A percentile compares a stretch with the other conserved stretches of the same genome.
Conservation (phyloP, 305 asterid species). For the Fraxinus nigra region DNA sequence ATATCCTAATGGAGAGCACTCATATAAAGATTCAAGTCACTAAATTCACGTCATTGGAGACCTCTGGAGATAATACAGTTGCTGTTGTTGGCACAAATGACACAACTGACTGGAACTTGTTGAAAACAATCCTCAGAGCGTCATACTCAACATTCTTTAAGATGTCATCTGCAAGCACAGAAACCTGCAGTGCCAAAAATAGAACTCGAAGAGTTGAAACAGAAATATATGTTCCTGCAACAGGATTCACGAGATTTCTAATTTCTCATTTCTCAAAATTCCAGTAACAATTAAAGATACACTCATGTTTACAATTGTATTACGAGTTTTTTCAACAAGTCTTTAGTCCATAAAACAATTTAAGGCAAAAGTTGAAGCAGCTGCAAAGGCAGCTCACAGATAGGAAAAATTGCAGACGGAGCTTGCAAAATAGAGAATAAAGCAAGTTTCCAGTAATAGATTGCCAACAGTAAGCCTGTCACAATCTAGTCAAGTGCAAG, state of each 20-base stretch:
- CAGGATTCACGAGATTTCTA: background rate
- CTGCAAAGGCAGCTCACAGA: background rate
- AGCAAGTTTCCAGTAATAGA: background rate
- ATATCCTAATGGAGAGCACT: conserved; percentile 8
- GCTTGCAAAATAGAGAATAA: background rate
- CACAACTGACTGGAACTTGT: conserved; percentile 60
- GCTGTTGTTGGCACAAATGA: conserved; percentile 46
- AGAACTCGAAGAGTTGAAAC: background rate
- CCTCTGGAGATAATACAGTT: conserved; percentile 95
- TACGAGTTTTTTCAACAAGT: background rate
- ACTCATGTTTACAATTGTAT: background rate
- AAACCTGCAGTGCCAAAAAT: conserved; percentile 55
- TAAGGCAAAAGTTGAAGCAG: background rate
- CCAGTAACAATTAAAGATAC: background rate
- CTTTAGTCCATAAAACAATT: background rate
- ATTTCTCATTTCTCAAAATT: background rate
- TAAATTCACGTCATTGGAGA: conserved; percentile 23
- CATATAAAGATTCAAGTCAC: background rate
- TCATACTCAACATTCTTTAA: conserved; percentile 87
- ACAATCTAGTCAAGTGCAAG: background rate
- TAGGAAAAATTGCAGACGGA: background rate
- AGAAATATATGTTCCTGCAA: background rate
- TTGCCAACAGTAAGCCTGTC: conserved; percentile 1
- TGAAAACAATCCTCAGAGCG: conserved; percentile 76
- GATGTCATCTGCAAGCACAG: conserved; percentile 94